A percentile compares a stretch with the other conserved stretches of the same genome.
Evolutionary conservation across 2,329 filamentous ascomycete genomes (phyloP).

Genomic region (Fusarium hostae): DNA sequence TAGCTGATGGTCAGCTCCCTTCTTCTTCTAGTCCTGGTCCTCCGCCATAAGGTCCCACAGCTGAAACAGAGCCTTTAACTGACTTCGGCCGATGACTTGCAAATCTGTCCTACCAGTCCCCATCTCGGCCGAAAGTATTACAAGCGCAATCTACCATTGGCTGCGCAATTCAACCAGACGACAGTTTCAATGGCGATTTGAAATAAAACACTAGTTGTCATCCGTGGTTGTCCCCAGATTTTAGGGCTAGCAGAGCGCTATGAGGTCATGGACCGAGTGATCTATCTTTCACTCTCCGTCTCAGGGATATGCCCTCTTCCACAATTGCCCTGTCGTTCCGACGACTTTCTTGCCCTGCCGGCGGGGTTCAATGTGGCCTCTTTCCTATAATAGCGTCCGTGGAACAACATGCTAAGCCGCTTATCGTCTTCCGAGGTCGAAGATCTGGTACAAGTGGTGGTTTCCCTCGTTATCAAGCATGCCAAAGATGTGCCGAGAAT

Average conservation of each 20-base stretch:
- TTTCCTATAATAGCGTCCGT: conserved; percentile 2
- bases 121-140: conserved; percentile 36
- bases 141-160: conserved; percentile 23
- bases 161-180: not conserved
- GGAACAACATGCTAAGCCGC: not conserved
- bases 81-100: conserved; percentile 28
- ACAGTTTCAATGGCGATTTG: conserved; percentile 10
- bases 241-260: conserved; percentile 34
- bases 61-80: conserved; percentile 22
- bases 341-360: conserved; percentile 1
- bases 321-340: conserved; percentile 20
- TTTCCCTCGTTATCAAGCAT: not conserved
- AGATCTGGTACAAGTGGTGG: not conserved
- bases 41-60: conserved; percentile 28
- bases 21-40: conserved; percentile 35
- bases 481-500: not conserved
- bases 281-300: conserved; percentile 2
- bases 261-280: conserved; percentile 41
- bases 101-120: not conserved
- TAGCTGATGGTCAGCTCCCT: conserved; percentile 23
- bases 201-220: conserved; percentile 18
- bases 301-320: not conserved
- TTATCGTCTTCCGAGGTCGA: not conserved
- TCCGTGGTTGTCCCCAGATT: conserved; percentile 35
- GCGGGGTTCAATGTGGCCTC: conserved; percentile 5